These are phyloP conservation scores for Favolaschia claudopus DNA, from an alignment of 768 basidiomycete genomes.

Conservation along the genomic window DNA sequence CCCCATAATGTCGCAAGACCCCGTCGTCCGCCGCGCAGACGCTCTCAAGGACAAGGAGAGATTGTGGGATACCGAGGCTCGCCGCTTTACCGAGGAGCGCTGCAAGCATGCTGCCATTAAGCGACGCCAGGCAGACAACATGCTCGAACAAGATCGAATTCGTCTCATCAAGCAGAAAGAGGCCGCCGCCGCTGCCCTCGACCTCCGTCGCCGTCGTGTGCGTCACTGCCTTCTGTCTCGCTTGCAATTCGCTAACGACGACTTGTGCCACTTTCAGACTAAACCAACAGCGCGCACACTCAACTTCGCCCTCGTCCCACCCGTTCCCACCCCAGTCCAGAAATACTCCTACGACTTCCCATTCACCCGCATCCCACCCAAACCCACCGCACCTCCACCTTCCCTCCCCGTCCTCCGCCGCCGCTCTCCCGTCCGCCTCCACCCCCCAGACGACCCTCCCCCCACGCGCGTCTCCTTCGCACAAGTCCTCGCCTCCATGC, in stretches of 20 bases:
- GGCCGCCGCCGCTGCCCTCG: slow-evolving; percentile 18
- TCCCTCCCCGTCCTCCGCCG: background rate
- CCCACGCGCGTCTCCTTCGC: slow-evolving; percentile 20
- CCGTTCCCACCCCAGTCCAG: slow-evolving; percentile 9
- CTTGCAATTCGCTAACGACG: background rate
- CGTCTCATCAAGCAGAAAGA: slow-evolving; percentile 25
- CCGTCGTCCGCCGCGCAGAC: background rate
- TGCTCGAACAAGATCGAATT: slow-evolving; percentile 18
- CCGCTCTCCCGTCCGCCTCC: background rate
- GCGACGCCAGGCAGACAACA: background rate
- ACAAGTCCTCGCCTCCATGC: slow-evolving; percentile 25
- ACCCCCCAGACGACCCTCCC: background rate
- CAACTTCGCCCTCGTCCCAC: slow-evolving; percentile 23
- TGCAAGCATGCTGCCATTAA: background rate
- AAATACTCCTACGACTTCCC: slow-evolving; percentile 27
- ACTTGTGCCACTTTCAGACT: background rate
- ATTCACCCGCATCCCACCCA: slow-evolving; percentile 11
- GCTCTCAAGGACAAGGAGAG: slow-evolving; percentile 13
- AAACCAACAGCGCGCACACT: slow-evolving; percentile 23
- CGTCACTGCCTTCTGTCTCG: background rate
- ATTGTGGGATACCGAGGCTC: slow-evolving; percentile 24
- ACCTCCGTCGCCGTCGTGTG: slow-evolving; percentile 1
- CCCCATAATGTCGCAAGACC: background rate
- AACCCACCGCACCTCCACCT: background rate
- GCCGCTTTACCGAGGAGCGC: slow-evolving; percentile 23